Conservation (phyloP, 75 land plant species). For the Ceratopteris richardii region DNA sequence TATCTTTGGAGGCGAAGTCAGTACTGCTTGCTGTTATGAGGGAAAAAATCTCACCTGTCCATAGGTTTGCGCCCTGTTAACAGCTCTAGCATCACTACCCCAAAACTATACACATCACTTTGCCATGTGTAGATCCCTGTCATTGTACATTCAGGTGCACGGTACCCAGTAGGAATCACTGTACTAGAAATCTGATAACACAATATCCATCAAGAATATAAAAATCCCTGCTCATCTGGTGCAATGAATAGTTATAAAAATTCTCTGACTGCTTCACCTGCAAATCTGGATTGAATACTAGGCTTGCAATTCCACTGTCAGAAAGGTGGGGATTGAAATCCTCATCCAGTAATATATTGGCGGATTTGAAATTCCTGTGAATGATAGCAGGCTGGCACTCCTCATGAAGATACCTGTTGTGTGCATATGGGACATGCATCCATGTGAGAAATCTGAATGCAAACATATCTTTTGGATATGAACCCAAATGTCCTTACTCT, state of each 20-base stretch:
- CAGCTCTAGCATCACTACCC: conserved; percentile 37
- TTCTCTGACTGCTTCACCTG: background rate
- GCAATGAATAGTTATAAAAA: background rate
- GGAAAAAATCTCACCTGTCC: conserved; percentile 19
- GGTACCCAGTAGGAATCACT: conserved; percentile 11
- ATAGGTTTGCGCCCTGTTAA: conserved; percentile 35
- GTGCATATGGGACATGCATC: background rate
- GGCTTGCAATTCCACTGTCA: conserved; percentile 60
- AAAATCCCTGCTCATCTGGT: background rate
- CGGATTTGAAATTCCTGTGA: conserved; percentile 63
- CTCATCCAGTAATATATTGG: conserved; percentile 75
- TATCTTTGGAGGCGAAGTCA: background rate
- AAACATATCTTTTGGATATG: background rate
- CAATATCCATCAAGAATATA: background rate
- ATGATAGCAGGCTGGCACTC: conserved; percentile 50
- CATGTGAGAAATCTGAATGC: background rate
- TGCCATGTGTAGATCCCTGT: conserved; percentile 16
- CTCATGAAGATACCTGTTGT: conserved; percentile 73
- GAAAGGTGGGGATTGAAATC: conserved; percentile 52
- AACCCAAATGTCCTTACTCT: background rate
- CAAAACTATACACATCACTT: conserved; percentile 33
- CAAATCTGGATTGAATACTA: conserved; percentile 16
- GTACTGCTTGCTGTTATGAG: background rate
- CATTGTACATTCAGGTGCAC: conserved; percentile 21
- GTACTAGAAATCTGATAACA: conserved; percentile 31